A percentile compares a stretch with the other conserved stretches of the same genome.
Evolutionary conservation across 192 early-diverging fungal species (phyloP).

Genomic region (Podila epigama): DNA sequence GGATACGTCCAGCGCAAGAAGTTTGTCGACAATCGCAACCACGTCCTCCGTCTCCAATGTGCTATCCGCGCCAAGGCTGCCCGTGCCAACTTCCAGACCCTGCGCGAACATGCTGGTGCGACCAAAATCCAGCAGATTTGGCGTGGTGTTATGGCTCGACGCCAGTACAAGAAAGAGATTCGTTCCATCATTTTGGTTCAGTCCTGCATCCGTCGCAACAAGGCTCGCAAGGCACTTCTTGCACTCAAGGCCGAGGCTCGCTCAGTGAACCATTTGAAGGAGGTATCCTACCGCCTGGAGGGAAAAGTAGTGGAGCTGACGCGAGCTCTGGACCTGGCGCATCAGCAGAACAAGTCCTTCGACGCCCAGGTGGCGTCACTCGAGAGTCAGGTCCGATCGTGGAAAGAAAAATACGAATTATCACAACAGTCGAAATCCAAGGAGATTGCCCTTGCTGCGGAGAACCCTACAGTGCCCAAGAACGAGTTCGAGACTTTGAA

Average conservation of each 20-base stretch:
- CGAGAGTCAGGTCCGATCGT: conserved; percentile 68
- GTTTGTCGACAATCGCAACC: conserved; percentile 50
- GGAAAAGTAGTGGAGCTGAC: conserved; percentile 97
- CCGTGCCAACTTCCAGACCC: conserved; percentile 60
- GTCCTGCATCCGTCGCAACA: conserved; percentile 77
- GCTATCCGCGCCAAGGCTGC: conserved; percentile 72
- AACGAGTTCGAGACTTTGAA: conserved; percentile 64
- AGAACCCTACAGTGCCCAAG: conserved; percentile 67
- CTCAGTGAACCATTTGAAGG: conserved; percentile 92
- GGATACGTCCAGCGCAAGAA: conserved; percentile 64
- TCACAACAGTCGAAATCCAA: conserved; percentile 55
- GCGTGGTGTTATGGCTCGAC: conserved; percentile 71
- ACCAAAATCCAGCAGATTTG: conserved; percentile 78
- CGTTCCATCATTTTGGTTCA: conserved; percentile 79
- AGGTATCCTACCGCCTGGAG: conserved; percentile 93
- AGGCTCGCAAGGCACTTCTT: conserved; percentile 74
- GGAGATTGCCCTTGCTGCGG: conserved; percentile 59
- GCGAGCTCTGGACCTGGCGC: conserved; percentile 69
- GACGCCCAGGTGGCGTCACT: conserved; percentile 63
- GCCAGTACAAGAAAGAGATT: conserved; percentile 60
- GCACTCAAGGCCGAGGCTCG: conserved; percentile 83
- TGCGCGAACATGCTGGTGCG: conserved; percentile 74
- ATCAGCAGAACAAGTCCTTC: conserved; percentile 73
- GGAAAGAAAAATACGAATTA: conserved; percentile 76
- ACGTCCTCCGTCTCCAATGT: conserved; percentile 72